Base-by-base conservation (phyloP, 306 rosid species). In the Prunus armeniaca region DNA sequence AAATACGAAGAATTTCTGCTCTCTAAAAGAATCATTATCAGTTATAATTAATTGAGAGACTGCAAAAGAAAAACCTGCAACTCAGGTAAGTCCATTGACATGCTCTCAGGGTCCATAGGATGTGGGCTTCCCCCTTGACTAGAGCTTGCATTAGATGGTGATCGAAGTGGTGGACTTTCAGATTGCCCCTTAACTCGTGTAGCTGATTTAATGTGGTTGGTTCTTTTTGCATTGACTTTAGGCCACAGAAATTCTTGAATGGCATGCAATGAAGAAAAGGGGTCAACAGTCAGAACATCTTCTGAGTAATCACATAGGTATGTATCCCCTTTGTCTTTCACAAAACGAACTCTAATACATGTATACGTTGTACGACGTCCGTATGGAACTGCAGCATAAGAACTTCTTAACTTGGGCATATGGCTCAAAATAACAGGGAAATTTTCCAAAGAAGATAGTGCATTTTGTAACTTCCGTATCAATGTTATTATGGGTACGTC, bases 391-490 rank as follows among this genome's bases (percentile, higher is more conserved):
- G 78, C 65, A 49, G 93, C 96, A 83, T 71, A 91, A 30, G 93
- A 91, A 78, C 80, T 74, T 83, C 90, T 86, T 67, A 76, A 86
- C 82, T 83, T 91, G 76, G 76, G 76, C 52, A 80, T 88, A 72
- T 86, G 85, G 85, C 82, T 89, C 84, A 90, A 81, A 80, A 93
- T 70, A 79, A 96, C 87, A 20, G 98, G 97, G 74, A 96, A 89
- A 76, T 86, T 88, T 82, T 96, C 99, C 86, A 93, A 85, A 74
- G 99, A 89, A 47, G 93, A 85, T 69, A 93, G 86, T n/a, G 88
- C 90, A 73, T 79, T 84, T 78, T 89, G 97, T 78, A 96, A 81
- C 83, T 86, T 96, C 77, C 84, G 88, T 67, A 89, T 76, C 78
- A 96, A 74, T 68, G 83, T 69, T 56, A 82, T 73, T 63, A 90